phyloP scores from a whole-genome alignment of 352 stramenopile species.

The Phytophthora chlamydospora region DNA sequence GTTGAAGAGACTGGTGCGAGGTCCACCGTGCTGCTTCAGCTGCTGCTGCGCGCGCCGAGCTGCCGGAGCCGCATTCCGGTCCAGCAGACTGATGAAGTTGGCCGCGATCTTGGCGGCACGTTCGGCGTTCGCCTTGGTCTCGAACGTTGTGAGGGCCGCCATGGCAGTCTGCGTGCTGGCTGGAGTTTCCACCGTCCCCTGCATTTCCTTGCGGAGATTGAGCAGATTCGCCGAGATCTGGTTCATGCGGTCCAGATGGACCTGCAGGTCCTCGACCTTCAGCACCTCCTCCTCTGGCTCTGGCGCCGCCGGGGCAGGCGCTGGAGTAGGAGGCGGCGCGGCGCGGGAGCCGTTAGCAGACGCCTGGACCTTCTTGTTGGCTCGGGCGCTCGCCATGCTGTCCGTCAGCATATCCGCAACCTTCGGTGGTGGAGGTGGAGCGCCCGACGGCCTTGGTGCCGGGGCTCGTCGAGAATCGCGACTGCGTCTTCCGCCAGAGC shows the following conservation, averaged over 20 bases:
- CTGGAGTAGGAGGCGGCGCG: conserved; percentile 15
- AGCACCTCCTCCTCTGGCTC: conserved; percentile 41
- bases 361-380: conserved; percentile 18
- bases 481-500: conserved; percentile 41
- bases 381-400: conserved; percentile 37
- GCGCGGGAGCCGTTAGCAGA: conserved; percentile 6
- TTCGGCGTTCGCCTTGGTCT: conserved; percentile 61
- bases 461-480: conserved; percentile 29
- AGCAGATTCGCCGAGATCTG: conserved; percentile 67
- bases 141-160: conserved; percentile 55
- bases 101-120: conserved; percentile 62
- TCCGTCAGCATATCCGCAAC: conserved; percentile 37
- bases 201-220: conserved; percentile 52
- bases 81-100: conserved; percentile 57
- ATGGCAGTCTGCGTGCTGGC: conserved; percentile 53
- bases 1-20: conserved; percentile 52
- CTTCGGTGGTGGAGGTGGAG: conserved; percentile 33
- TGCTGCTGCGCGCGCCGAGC: conserved; percentile 42
- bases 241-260: conserved; percentile 81
- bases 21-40: conserved; percentile 25
- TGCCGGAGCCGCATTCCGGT: conserved; percentile 40
- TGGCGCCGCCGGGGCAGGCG: not conserved
- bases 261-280: conserved; percentile 68
- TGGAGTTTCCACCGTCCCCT: conserved; percentile 45
- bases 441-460: conserved; percentile 22